These are phyloP conservation scores for Pythium sp. DNA, from an alignment of 352 stramenopile species.

Conservation along the genomic window DNA sequence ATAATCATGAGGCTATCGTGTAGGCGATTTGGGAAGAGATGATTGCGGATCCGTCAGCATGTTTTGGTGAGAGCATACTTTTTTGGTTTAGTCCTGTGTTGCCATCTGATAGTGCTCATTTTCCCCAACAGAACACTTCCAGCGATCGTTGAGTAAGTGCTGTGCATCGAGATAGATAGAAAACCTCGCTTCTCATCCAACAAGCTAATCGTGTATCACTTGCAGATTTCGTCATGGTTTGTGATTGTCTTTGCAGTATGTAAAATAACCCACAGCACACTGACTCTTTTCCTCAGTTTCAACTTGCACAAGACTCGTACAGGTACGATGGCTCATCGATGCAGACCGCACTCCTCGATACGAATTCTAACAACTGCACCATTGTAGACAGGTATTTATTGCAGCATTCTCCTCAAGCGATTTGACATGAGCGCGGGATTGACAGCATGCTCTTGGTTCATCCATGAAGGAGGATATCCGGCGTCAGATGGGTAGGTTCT, in stretches of 20 bases:
- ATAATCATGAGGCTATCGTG: background rate
- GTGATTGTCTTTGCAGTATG: background rate
- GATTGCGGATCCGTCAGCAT: conserved; percentile 79
- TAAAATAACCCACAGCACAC: background rate
- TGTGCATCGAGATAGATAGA: background rate
- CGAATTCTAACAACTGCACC: conserved; percentile 3
- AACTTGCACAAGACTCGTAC: conserved; percentile 80
- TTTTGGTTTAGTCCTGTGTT: background rate
- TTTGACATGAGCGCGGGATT: background rate
- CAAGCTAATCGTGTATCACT: background rate
- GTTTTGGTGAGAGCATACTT: conserved; percentile 46
- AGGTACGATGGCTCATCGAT: conserved; percentile 29
- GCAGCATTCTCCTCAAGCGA: background rate
- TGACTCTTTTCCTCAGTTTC: conserved; percentile 47
- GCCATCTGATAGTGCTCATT: background rate
- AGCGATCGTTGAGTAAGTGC: conserved; percentile 57
- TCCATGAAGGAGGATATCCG: conserved; percentile 56
- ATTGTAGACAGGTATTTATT: conserved; percentile 45
- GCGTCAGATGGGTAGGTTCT: conserved; percentile 58
- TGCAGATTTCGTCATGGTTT: conserved; percentile 78
- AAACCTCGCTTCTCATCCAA: background rate
- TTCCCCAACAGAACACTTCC: conserved; percentile 55
- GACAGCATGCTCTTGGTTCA: background rate
- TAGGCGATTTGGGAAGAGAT: conserved; percentile 89
- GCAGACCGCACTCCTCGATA: no score